These are phyloP conservation scores for Phytophthora sojae DNA, from an alignment of 352 stramenopile genomes.

Conservation along the genomic window DNA sequence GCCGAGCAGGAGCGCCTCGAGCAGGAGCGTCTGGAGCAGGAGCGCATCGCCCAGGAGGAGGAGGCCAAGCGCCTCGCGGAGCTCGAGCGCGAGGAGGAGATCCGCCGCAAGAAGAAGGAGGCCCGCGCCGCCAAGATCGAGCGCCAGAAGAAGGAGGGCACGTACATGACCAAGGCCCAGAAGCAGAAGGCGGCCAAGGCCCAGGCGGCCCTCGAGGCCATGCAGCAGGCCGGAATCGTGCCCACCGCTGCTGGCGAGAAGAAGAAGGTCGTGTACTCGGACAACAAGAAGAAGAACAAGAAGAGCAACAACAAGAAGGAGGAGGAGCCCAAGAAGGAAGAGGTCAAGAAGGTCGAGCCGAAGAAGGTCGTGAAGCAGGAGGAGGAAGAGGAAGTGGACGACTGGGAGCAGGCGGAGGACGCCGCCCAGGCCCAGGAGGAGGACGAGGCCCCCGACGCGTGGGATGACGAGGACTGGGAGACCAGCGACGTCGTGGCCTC, in stretches of 20 bases:
- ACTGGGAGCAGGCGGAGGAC: conserved; percentile 67
- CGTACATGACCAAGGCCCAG: conserved; percentile 99
- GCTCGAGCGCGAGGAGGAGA: conserved; percentile 62
- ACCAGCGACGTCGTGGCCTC: conserved; percentile 78
- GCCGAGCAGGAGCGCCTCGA: conserved; percentile 82
- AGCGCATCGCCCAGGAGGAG: conserved; percentile 73
- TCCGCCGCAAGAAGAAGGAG: conserved; percentile 84
- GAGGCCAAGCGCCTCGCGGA: conserved; percentile 62
- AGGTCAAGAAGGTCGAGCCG: conserved; percentile 41
- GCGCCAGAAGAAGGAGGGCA: conserved; percentile 96
- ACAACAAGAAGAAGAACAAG: conserved; percentile 89
- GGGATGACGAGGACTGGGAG: conserved; percentile 89
- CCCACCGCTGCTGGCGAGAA: conserved; percentile 76
- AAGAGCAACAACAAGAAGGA: conserved; percentile 55
- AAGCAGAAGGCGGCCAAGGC: conserved; percentile 94
- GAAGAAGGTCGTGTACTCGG: conserved; percentile 92
- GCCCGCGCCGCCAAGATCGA: conserved; percentile 90
- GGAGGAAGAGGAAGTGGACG: conserved; percentile 76
- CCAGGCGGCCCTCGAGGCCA: conserved; percentile 90
- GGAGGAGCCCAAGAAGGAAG: conserved; percentile 41
- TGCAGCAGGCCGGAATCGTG: conserved; percentile 93
- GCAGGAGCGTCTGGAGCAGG: conserved; percentile 62
- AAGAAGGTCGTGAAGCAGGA: conserved; percentile 50
- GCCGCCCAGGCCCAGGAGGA: conserved; percentile 53
- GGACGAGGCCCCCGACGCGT: conserved; percentile 76